Evolutionary conservation across 306 rosid genomes (phyloP).

Genomic region (Sindora glabra): DNA sequence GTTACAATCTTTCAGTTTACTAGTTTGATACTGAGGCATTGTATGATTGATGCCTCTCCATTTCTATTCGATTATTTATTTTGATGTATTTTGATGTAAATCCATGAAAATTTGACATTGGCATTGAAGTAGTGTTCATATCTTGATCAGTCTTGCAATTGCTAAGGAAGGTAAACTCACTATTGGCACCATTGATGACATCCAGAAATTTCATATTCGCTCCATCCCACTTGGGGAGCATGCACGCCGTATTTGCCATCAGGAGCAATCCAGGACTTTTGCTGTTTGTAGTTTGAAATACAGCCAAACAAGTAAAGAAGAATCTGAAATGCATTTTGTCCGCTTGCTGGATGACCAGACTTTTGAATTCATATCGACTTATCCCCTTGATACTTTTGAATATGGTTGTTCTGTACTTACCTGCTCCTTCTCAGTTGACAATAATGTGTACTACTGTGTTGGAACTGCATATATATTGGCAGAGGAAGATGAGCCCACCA

Average conservation of each 20-base stretch:
- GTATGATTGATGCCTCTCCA: not conserved
- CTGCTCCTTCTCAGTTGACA: conserved; percentile 97
- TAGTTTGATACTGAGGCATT: not conserved
- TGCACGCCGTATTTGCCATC: conserved; percentile 90
- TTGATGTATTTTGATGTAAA: no score
- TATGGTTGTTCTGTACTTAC: conserved; percentile 85
- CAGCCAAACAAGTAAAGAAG: conserved; percentile 70
- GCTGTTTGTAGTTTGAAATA: conserved; percentile 72
- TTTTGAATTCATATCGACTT: conserved; percentile 76
- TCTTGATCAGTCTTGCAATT: conserved; percentile 71
- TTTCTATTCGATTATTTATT: not conserved
- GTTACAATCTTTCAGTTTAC: not conserved
- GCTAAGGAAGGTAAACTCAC: conserved; percentile 88
- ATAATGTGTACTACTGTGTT: conserved; percentile 81
- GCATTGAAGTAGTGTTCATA: conserved; percentile 6
- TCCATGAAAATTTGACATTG: not conserved
- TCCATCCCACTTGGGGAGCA: conserved; percentile 95
- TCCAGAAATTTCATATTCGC: conserved; percentile 94
- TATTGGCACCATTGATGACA: conserved; percentile 88
- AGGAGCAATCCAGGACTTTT: conserved; percentile 93
- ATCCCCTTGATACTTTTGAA: conserved; percentile 81
- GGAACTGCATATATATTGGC: conserved; percentile 95
- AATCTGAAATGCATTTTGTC: conserved; percentile 73
- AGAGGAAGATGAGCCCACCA: conserved; percentile 93
- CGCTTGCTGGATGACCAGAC: conserved; percentile 96